Conservation (phyloP, 306 rosid genomes). For the Senna siamea region DNA sequence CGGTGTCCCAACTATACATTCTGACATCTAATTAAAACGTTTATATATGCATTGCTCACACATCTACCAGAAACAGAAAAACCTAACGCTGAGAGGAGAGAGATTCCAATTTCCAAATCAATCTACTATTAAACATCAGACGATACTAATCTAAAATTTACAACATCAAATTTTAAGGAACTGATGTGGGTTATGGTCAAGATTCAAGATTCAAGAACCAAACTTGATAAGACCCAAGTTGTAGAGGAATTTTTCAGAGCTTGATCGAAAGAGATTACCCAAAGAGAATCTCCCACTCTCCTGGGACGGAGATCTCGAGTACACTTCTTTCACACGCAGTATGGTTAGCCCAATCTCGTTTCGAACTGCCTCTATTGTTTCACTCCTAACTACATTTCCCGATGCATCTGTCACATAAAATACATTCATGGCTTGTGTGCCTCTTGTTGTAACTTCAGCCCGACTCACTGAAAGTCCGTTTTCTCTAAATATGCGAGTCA, state of each 20-base stretch:
- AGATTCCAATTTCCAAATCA: slow-evolving; percentile 40
- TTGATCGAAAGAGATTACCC: slow-evolving; percentile 68
- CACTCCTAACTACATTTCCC: slow-evolving; percentile 79
- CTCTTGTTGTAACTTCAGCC: slow-evolving; percentile 91
- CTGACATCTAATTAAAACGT: slow-evolving; percentile 40
- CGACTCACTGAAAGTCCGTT: slow-evolving; percentile 88
- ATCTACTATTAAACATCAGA: slow-evolving; percentile 31
- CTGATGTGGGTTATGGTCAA: not conserved
- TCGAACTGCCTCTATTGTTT: slow-evolving; percentile 85
- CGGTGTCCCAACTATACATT: slow-evolving; percentile 40
- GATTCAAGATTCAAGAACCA: slow-evolving; percentile 49
- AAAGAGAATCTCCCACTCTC: slow-evolving; percentile 71
- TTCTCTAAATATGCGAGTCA: slow-evolving; percentile 95
- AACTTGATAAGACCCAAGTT: slow-evolving; percentile 90
- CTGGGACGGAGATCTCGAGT: slow-evolving; percentile 55
- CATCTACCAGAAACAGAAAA: slow-evolving; percentile 45
- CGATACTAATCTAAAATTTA: slow-evolving; percentile 47
- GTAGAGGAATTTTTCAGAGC: slow-evolving; percentile 88
- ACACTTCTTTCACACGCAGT: slow-evolving; percentile 64
- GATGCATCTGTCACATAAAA: slow-evolving; percentile 87
- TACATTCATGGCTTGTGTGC: slow-evolving; percentile 76
- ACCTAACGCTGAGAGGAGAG: not conserved
- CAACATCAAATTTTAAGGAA: slow-evolving; percentile 32
- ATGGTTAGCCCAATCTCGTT: slow-evolving; percentile 79
- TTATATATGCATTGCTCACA: no score